A percentile compares a stretch with the other conserved stretches of the same genome.
Conservation (phyloP, 306 rosid species). For the Canavalia ensiformis region DNA sequence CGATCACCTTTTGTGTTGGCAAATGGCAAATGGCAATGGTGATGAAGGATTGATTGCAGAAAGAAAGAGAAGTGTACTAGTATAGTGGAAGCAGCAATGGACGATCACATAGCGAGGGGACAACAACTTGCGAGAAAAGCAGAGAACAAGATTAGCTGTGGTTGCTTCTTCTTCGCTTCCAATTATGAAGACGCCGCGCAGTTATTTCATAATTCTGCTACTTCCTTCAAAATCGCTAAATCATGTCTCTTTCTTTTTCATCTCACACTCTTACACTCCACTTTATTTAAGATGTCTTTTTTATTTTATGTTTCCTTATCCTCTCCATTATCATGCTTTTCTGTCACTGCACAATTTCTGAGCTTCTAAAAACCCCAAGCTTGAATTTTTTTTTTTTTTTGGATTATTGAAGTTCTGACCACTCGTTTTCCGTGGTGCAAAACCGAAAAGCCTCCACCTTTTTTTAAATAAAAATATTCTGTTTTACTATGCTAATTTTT, state of each 20-base stretch:
- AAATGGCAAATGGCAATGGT: not conserved
- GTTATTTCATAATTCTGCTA: slow-evolving; percentile 59
- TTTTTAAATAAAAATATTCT: not conserved
- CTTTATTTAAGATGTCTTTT: not conserved
- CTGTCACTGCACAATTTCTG: not conserved
- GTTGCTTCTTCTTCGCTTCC: slow-evolving; percentile 54
- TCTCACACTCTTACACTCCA: not conserved
- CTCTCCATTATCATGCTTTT: not conserved
- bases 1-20: not conserved
- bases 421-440: not conserved
- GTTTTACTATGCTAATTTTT: not conserved
- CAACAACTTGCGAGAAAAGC: slow-evolving; percentile 58
- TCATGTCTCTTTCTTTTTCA: slow-evolving; percentile 51
- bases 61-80: not conserved
- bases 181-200: slow-evolving; percentile 63
- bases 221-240: slow-evolving; percentile 65
- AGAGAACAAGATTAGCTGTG: slow-evolving; percentile 53
- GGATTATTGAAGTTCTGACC: slow-evolving; percentile 13
- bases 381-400: not conserved
- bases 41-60: not conserved
- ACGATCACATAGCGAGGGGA: slow-evolving; percentile 50
- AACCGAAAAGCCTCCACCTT: not conserved
- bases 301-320: not conserved
- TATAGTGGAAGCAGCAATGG: slow-evolving; percentile 40
- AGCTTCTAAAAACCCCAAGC: not conserved